phyloP scores from a whole-genome alignment of 495 filamentous ascomycete species.

The Penicillium lagena region DNA sequence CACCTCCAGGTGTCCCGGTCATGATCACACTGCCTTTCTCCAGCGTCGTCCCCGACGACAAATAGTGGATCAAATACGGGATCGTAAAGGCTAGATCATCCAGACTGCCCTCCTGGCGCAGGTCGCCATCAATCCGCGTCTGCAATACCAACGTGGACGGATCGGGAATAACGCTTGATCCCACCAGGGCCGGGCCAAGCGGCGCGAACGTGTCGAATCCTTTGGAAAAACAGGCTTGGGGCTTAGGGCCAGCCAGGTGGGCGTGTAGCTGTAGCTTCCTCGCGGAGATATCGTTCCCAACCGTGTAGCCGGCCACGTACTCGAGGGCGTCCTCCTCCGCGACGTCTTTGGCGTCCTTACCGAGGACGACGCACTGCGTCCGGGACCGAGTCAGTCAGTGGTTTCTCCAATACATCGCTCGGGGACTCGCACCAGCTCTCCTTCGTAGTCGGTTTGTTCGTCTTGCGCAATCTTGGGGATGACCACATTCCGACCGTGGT shows the following conservation, averaged over 20 bases:
- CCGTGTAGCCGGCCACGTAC: slow-evolving; percentile 62
- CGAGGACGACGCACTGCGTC: slow-evolving; percentile 42
- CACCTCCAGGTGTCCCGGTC: slow-evolving; percentile 51
- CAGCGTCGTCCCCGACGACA: slow-evolving; percentile 64
- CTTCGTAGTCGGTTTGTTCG: slow-evolving; percentile 45
- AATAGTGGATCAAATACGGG: slow-evolving; percentile 54
- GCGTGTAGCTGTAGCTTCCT: too few species aligned
- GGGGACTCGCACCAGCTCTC: slow-evolving; percentile 31
- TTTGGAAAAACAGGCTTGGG: slow-evolving; percentile 46
- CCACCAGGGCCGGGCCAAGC: too few species aligned
- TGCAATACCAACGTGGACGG: too few species aligned
- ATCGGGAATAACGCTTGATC: too few species aligned
- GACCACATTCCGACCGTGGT: slow-evolving; percentile 28
- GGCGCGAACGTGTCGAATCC: slow-evolving; percentile 50
- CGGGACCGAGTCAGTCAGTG: too few species aligned
- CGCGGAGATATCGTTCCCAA: slow-evolving; percentile 61
- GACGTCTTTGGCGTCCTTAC: slow-evolving; percentile 55
- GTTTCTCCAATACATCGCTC: background rate
- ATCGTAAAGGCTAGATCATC: slow-evolving; percentile 66
- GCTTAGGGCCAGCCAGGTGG: too few species aligned
- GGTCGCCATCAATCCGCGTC: slow-evolving; percentile 29
- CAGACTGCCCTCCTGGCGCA: slow-evolving; percentile 56
- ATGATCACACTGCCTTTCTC: slow-evolving; percentile 66
- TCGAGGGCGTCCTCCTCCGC: slow-evolving; percentile 54
- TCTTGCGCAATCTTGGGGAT: slow-evolving; percentile 45